phyloP scores from a whole-genome alignment of 2,329 filamentous ascomycete genomes.

The Aotearoamyces nothofagi region DNA sequence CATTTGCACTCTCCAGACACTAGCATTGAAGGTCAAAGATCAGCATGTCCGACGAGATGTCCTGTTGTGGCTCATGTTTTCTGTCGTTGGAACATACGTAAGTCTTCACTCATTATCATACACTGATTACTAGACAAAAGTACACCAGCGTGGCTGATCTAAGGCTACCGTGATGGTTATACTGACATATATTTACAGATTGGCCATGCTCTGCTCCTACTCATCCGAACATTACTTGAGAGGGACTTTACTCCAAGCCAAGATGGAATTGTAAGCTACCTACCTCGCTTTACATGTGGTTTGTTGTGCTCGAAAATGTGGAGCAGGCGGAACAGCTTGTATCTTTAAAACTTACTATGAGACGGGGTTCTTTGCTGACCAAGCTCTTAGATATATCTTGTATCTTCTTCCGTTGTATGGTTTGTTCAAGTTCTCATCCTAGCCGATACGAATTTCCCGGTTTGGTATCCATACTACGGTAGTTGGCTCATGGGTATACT shows the following conservation, averaged over 20 bases:
- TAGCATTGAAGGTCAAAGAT: constrained; percentile 19
- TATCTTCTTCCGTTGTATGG: constrained; percentile 50
- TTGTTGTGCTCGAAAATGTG: too few relatives aligned
- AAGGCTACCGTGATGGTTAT: constrained; percentile 26
- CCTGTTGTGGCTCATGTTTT: constrained; percentile 24
- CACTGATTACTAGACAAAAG: constrained; percentile 5
- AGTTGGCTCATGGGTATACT: constrained; percentile 42
- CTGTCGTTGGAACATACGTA: constrained; percentile 25
- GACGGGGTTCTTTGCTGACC: neutral
- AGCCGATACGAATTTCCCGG: constrained; percentile 30
- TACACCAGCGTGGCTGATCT: constrained; percentile 24
- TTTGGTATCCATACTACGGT: constrained; percentile 49
- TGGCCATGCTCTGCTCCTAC: constrained; percentile 14
- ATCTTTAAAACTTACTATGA: too few relatives aligned
- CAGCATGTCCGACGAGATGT: constrained; percentile 26
- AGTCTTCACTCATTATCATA: too few relatives aligned
- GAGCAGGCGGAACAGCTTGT: too few relatives aligned
- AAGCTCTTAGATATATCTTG: constrained; percentile 32
- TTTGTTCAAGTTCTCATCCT: constrained; percentile 41
- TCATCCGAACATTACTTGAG: constrained; percentile 11
- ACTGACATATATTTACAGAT: constrained; percentile 12
- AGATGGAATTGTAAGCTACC: constrained; percentile 16
- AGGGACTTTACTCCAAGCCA: constrained; percentile 12
- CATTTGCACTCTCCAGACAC: constrained; percentile 37
- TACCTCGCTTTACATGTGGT: too few relatives aligned